Base-by-base conservation (phyloP, 2,329 filamentous ascomycete species). In the Ceratocystis colombiana region DNA sequence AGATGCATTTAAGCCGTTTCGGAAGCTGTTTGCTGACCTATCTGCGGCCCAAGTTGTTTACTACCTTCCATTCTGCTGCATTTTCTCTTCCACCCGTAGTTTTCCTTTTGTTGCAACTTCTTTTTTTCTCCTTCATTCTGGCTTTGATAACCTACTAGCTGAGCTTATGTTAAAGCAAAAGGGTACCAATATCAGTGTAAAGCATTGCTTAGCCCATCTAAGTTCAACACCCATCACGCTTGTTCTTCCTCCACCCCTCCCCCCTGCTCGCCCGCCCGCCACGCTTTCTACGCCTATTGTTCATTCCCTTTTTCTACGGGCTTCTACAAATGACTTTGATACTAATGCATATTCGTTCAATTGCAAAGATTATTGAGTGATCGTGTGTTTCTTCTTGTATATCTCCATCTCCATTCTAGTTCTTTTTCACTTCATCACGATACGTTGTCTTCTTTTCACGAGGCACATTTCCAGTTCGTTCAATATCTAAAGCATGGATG, bases 11-110 rank as follows among this genome's bases (percentile, higher is more conserved):
- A 7, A 37, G 6, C 55, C 30, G 55, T 59, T 59, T 59, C 55
- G 25, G 33, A 59, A 59, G 55, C 28, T 59, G 55, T 37, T 59
- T 37, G 55, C 55, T 59, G 55, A 59, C 55, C 55, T 59, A 20
- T 59, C 7, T 30, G 17, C 15, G 15, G 25, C 4, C 28, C 15
- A 20, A 28, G 45, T 12, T 62, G n/a, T 46, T 41, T 48, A 46
- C n/a, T 20, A 22, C 28, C 10, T 30, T 12, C 22, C 25, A 22
- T 7, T 15, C 6, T 53, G 2, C 45, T n/a, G n/a, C 45, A 20
- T 10, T 28, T 50, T 12, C 55, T n/a, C 15, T 17, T 2, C 10
- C n/a, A 45, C 41, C 28, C 3, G 37, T 22, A 20, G 37, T 17
- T 20, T 33, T 33, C 62, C 48, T 28, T 17, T 46, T 50, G 5